phyloP scores from a whole-genome alignment of 1,139 yeast species.

The Suhomyces yuchorum region DNA sequence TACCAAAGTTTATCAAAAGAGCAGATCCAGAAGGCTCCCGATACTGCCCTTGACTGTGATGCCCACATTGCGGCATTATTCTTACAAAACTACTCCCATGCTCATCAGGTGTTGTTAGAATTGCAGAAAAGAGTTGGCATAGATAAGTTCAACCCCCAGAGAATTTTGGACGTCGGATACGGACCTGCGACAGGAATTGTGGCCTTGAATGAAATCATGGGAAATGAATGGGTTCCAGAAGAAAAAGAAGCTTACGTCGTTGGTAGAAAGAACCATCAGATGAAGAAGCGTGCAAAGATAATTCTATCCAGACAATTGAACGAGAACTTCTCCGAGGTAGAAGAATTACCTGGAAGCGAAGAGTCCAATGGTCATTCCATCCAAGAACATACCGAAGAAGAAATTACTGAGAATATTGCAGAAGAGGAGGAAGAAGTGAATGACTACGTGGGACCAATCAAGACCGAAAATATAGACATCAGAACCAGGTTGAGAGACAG shows the following conservation, averaged over 20 bases:
- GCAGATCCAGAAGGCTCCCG: conserved; percentile 56
- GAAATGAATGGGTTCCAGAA: conserved; percentile 58
- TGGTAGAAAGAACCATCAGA: conserved; percentile 61
- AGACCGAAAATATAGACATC: conserved; percentile 54
- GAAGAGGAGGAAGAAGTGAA: conserved; percentile 29
- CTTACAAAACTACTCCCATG: conserved; percentile 78
- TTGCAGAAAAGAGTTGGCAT: conserved; percentile 55
- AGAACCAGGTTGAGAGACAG: conserved; percentile 55
- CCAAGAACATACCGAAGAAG: neutral
- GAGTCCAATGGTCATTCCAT: conserved; percentile 2
- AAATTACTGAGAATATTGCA: conserved; percentile 4
- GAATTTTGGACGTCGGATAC: conserved; percentile 76
- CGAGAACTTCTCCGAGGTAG: conserved; percentile 39
- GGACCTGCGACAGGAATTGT: conserved; percentile 95
- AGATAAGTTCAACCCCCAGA: conserved; percentile 58
- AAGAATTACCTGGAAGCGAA: conserved; percentile 19
- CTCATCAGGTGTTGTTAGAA: conserved; percentile 68
- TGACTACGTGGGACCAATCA: conserved; percentile 56
- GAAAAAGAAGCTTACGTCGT: conserved; percentile 72
- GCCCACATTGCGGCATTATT: conserved; percentile 84
- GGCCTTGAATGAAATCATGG: conserved; percentile 83
- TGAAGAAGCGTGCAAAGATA: conserved; percentile 80
- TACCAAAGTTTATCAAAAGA: conserved; percentile 52
- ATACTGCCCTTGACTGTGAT: conserved; percentile 67
- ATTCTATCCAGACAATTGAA: conserved; percentile 68